A percentile compares a stretch with the other conserved stretches of the same genome.
phyloP scores from a whole-genome alignment of 2,329 filamentous ascomycete genomes.

The Cadophora sp. region DNA sequence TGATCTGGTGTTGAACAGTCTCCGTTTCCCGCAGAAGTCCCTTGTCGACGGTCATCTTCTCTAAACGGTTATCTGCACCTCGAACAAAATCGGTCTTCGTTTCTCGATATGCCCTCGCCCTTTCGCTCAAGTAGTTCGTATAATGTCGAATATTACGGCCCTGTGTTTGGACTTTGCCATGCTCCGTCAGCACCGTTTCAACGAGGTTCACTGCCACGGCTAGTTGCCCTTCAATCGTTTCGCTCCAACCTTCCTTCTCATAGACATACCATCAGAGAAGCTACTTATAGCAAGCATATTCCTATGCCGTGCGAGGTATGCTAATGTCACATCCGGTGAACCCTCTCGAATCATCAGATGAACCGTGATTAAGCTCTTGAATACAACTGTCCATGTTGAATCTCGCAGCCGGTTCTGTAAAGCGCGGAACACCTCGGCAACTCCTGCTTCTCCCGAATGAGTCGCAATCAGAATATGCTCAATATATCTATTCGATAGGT shows the following conservation, averaged over 20 bases:
- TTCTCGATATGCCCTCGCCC: slow-evolving; percentile 81
- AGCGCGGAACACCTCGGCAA: slow-evolving; percentile 93
- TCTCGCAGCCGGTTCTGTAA: slow-evolving; percentile 89
- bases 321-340: slow-evolving; percentile 84
- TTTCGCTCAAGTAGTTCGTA: slow-evolving; percentile 82
- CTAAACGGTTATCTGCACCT: slow-evolving; percentile 79
- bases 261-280: slow-evolving; percentile 83
- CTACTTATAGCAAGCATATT: slow-evolving; percentile 86
- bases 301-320: slow-evolving; percentile 82
- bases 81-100: slow-evolving; percentile 92
- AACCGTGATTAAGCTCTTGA: slow-evolving; percentile 95
- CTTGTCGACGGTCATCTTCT: slow-evolving; percentile 88
- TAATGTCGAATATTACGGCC: slow-evolving; percentile 95
- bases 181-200: slow-evolving; percentile 47
- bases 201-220: slow-evolving; percentile 24
- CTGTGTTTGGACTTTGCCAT: slow-evolving; percentile 80
- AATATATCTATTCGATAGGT: slow-evolving; percentile 57
- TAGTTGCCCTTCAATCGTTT: slow-evolving; percentile 23
- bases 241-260: not conserved
- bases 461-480: slow-evolving; percentile 97
- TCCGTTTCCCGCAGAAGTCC: slow-evolving; percentile 92
- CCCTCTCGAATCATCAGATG: slow-evolving; percentile 98
- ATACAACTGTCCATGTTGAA: slow-evolving; percentile 99
- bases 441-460: slow-evolving; percentile 90
- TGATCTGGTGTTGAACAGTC: slow-evolving; percentile 85